Percentiles rank a stretch among this genome's conserved stretches.
These are phyloP conservation scores for Houttuynia cordata DNA, from an alignment of 164 flowering plant genomes.

Conservation along the genomic window DNA sequence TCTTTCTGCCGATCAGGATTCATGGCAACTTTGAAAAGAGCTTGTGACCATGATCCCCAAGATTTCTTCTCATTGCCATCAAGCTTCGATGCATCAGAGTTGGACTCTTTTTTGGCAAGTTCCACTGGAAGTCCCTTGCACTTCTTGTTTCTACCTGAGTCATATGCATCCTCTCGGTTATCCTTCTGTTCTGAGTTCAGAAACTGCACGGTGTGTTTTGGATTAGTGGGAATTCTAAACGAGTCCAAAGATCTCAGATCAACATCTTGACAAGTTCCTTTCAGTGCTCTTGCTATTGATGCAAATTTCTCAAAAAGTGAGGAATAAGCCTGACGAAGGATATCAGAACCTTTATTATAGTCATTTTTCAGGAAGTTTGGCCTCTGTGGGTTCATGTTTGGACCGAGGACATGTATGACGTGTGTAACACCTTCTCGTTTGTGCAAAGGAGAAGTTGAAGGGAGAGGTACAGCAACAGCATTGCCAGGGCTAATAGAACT, in stretches of 20 bases:
- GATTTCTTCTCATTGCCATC: slow-evolving; percentile 13
- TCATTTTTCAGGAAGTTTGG: slow-evolving; percentile 70
- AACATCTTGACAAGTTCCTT: slow-evolving; percentile 3
- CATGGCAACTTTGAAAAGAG: slow-evolving; percentile 62
- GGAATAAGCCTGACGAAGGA: slow-evolving; percentile 68
- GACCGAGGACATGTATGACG: slow-evolving; percentile 97
- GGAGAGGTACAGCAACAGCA: slow-evolving; percentile 68
- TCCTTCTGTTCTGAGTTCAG: slow-evolving; percentile 25
- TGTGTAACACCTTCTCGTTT: slow-evolving; percentile 78
- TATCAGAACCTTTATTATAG: slow-evolving; percentile 55
- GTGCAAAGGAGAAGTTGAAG: slow-evolving; percentile 57
- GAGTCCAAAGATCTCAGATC: slow-evolving; percentile 12
- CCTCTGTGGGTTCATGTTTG: slow-evolving; percentile 90
- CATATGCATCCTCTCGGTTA: slow-evolving; percentile 33
- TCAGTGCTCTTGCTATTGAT: slow-evolving; percentile 26
- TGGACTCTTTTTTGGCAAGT: slow-evolving; percentile 2
- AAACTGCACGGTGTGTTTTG: slow-evolving; percentile 8
- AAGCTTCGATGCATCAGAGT: slow-evolving; percentile 2
- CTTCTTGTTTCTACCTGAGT: slow-evolving; percentile 44
- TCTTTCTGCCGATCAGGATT: slow-evolving; percentile 58
- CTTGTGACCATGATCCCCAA: slow-evolving; percentile 84
- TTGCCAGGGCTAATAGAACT: slow-evolving; percentile 59
- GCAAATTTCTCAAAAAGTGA: slow-evolving; percentile 74
- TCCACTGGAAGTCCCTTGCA: slow-evolving; percentile 35
- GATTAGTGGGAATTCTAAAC: slow-evolving; percentile 7